Evolutionary conservation across 176 grass and related monocot genomes (phyloP).

Genomic region (Carex cristatella): DNA sequence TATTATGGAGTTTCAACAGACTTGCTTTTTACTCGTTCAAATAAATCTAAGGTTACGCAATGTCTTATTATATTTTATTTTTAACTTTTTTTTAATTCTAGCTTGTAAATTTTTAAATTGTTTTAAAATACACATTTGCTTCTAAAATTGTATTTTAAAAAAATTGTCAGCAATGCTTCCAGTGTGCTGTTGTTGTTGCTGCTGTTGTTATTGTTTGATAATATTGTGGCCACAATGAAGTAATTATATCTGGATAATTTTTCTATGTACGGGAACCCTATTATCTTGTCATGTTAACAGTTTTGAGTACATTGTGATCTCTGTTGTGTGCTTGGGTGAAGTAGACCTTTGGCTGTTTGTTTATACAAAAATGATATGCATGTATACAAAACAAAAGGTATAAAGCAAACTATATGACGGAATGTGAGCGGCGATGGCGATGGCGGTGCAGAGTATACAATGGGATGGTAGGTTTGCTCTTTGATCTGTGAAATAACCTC

Average conservation of each 20-base stretch:
- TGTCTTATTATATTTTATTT: no score
- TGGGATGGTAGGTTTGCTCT: slow-evolving; percentile 34
- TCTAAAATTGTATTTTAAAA: no score
- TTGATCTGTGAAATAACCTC: slow-evolving; percentile 35
- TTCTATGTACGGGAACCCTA: not conserved
- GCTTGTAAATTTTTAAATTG: no score
- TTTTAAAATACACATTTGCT: no score
- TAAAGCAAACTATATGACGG: not conserved
- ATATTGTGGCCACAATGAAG: not conserved
- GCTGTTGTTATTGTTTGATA: not conserved
- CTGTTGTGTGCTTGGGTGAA: not conserved
- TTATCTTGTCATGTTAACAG: not conserved
- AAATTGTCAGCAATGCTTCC: not conserved
- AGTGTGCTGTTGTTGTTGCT: not conserved
- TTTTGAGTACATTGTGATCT: not conserved
- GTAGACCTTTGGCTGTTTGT: not conserved
- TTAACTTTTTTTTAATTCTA: no score
- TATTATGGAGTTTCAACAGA: not conserved
- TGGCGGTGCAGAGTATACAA: slow-evolving; percentile 24
- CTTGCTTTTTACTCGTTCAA: not conserved
- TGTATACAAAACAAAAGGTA: not conserved
- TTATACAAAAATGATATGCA: not conserved
- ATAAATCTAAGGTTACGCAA: no score
- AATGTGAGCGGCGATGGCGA: not conserved
- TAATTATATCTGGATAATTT: not conserved